phyloP scores from a whole-genome alignment of 495 filamentous ascomycete species.

The Talaromyces proteolyticus region DNA sequence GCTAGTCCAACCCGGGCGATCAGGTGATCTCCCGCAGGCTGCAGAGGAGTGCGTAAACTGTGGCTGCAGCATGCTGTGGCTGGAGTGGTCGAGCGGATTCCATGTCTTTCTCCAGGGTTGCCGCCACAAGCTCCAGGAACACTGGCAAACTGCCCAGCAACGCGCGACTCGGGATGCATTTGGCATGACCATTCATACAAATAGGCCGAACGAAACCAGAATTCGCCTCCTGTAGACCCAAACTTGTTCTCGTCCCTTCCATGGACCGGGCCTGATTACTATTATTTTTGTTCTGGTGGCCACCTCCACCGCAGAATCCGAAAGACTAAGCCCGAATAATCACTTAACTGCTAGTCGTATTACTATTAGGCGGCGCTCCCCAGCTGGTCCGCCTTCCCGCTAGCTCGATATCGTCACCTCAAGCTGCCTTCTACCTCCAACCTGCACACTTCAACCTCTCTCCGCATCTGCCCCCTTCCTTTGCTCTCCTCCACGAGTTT shows the following conservation, averaged over 20 bases:
- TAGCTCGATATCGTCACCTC: constrained; percentile 31
- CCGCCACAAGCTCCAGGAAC: too few species aligned
- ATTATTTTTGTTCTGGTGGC: too few species aligned
- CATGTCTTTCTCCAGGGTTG: constrained; percentile 1
- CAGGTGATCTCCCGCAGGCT: not conserved
- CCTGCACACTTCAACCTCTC: constrained; percentile 10
- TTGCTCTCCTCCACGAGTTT: constrained; percentile 11
- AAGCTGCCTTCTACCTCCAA: constrained; percentile 25
- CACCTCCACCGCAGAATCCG: too few species aligned
- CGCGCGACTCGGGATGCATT: too few species aligned
- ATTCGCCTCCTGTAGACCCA: too few species aligned
- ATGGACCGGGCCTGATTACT: too few species aligned
- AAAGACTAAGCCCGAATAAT: too few species aligned
- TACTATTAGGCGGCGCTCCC: not conserved
- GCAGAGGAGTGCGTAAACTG: not conserved
- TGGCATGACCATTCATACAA: too few species aligned
- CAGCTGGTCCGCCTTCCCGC: not conserved
- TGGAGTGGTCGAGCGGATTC: constrained; percentile 4
- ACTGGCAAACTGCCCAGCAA: too few species aligned
- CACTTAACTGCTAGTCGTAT: too few species aligned
- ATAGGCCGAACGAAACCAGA: too few species aligned
- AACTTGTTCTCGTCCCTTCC: too few species aligned
- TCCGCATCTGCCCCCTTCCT: constrained; percentile 15
- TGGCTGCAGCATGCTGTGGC: not conserved
- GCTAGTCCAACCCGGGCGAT: not conserved